Evolutionary conservation across 495 filamentous ascomycete species (phyloP).

Genomic region (Penicillium ucsense): DNA sequence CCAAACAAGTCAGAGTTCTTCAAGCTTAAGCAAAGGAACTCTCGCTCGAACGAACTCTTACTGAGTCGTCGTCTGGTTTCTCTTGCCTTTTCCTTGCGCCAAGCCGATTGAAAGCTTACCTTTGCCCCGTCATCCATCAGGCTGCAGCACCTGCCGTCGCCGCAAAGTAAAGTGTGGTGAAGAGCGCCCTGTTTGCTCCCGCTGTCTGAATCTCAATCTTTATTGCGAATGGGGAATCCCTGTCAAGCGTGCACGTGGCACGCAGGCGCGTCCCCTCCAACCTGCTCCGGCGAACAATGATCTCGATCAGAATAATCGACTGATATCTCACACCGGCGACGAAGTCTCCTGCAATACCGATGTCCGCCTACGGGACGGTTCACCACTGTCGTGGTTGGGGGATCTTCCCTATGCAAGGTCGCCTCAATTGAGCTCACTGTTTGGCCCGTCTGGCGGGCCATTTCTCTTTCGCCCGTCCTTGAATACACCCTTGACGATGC

Average conservation of each 20-base stretch:
- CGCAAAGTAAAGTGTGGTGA: conserved; percentile 50
- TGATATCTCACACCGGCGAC: conserved; percentile 5
- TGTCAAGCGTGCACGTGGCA: conserved; percentile 21
- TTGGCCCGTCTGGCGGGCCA: conserved; percentile 1
- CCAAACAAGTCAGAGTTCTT: neutral
- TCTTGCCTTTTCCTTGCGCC: neutral
- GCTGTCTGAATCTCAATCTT: conserved; percentile 28
- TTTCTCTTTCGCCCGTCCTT: conserved; percentile 9
- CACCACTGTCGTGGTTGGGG: conserved; percentile 14
- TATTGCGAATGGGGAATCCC: conserved; percentile 31
- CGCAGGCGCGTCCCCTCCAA: conserved; percentile 23
- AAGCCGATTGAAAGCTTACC: no score
- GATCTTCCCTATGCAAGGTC: conserved; percentile 1
- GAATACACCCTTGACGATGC: conserved; percentile 17
- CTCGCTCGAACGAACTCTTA: no score
- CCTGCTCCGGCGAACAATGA: conserved; percentile 10
- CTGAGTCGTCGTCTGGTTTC: neutral
- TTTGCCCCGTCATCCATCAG: conserved; percentile 6
- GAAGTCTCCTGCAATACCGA: conserved; percentile 7
- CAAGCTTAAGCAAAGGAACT: no score
- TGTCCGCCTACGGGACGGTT: conserved; percentile 3
- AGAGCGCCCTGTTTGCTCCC: conserved; percentile 38
- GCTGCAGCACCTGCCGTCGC: conserved; percentile 45
- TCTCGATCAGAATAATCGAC: conserved; percentile 5
- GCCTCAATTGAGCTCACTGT: conserved; percentile 4